phyloP scores from a whole-genome alignment of 768 basidiomycete species.

The Suillus variegatus region DNA sequence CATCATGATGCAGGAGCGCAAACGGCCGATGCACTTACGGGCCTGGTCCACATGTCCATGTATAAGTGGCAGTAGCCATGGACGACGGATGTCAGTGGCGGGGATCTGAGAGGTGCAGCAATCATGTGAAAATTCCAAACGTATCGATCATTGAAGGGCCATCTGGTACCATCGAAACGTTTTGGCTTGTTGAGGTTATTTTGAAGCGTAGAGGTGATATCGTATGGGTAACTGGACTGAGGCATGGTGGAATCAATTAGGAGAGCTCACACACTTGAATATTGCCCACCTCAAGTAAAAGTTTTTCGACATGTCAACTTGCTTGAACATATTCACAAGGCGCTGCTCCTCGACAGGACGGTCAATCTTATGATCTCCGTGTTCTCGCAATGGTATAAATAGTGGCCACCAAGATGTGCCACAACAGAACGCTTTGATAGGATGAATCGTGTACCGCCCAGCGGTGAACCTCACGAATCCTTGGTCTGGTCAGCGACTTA shows the following conservation, averaged over 20 bases:
- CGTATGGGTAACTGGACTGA: conserved; percentile 84
- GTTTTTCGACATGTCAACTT: conserved; percentile 98
- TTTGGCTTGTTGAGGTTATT: conserved; percentile 74
- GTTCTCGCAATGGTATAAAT: conserved; percentile 93
- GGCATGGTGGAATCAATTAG: conserved; percentile 1
- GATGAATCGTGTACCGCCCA: conserved; percentile 95
- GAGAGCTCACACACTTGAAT: background rate
- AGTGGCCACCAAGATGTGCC: conserved; percentile 92
- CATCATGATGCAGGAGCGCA: background rate
- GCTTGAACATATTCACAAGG: conserved; percentile 88
- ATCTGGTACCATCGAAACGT: conserved; percentile 45
- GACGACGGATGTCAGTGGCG: conserved; percentile 46
- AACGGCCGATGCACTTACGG: conserved; percentile 57
- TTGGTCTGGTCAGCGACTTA: background rate
- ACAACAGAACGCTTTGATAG: conserved; percentile 91
- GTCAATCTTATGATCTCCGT: conserved; percentile 86
- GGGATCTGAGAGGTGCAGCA: conserved; percentile 58
- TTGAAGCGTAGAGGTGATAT: conserved; percentile 94
- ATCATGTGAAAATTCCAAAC: conserved; percentile 96
- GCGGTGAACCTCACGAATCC: conserved; percentile 95
- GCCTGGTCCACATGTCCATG: conserved; percentile 99
- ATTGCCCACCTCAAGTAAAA: conserved; percentile 88
- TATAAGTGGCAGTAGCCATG: conserved; percentile 90
- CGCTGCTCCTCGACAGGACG: conserved; percentile 88
- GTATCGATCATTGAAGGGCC: conserved; percentile 83